These are phyloP conservation scores for Mycena leptocephala DNA, from an alignment of 768 basidiomycete genomes.

Conservation along the genomic window DNA sequence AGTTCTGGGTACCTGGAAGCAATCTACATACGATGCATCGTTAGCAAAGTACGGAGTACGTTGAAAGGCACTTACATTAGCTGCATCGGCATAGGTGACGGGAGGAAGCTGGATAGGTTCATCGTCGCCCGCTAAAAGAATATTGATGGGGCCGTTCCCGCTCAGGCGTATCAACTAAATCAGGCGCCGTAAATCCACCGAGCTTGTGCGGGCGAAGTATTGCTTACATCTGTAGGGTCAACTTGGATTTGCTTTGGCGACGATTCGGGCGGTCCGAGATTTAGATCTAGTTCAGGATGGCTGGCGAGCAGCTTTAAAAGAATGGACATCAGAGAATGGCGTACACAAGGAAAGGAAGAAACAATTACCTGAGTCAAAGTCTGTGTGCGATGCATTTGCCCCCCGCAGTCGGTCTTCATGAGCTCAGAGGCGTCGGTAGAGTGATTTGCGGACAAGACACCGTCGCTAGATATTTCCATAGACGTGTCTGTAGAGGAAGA, in stretches of 20 bases:
- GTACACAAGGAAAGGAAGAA: background rate
- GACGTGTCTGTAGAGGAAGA: slow-evolving; percentile 21
- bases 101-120: slow-evolving; percentile 40
- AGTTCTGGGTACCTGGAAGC: slow-evolving; percentile 52
- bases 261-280: slow-evolving; percentile 23
- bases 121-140: slow-evolving; percentile 11
- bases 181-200: background rate
- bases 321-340: background rate
- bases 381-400: background rate
- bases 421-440: slow-evolving; percentile 15
- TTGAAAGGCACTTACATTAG: slow-evolving; percentile 48
- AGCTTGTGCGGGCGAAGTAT: background rate
- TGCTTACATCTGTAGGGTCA: background rate
- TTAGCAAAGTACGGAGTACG: background rate
- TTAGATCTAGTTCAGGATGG: slow-evolving; percentile 24
- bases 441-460: slow-evolving; percentile 1
- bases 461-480: slow-evolving; percentile 2
- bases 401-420: background rate
- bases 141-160: background rate
- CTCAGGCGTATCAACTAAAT: background rate
- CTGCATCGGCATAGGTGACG: slow-evolving; percentile 57
- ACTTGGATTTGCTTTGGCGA: slow-evolving; percentile 3
- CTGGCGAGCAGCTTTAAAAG: slow-evolving; percentile 17
- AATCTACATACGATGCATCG: slow-evolving; percentile 42
- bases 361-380: slow-evolving; percentile 30